Conservation (phyloP, 768 basidiomycete genomes). For the Xanthoconium purpureum region DNA sequence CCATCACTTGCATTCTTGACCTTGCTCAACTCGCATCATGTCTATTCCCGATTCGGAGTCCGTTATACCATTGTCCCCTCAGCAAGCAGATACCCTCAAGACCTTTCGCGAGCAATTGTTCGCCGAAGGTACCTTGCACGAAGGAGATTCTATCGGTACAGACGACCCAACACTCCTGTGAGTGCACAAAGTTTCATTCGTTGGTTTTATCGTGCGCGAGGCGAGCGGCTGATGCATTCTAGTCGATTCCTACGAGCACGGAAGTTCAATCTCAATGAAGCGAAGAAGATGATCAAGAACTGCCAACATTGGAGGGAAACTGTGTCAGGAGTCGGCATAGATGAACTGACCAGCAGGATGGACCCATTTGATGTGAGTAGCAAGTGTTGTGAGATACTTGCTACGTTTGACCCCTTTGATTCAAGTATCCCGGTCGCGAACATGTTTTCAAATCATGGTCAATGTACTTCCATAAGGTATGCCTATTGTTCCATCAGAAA, state of each 20-base stretch:
- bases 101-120: conserved; percentile 52
- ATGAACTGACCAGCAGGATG: conserved; percentile 55
- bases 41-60: conserved; percentile 3
- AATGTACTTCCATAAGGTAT: conserved; percentile 73
- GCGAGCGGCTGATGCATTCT: conserved; percentile 1
- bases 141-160: conserved; percentile 62
- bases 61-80: conserved; percentile 10
- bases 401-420: neutral
- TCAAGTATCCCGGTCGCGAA: conserved; percentile 66
- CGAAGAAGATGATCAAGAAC: conserved; percentile 63
- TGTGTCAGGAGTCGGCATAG: conserved; percentile 62
- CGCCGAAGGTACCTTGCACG: conserved; percentile 51
- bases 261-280: conserved; percentile 53
- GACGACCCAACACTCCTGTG: conserved; percentile 59
- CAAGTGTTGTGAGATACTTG: neutral
- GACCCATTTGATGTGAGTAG: conserved; percentile 69
- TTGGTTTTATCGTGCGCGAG: neutral
- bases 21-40: conserved; percentile 9
- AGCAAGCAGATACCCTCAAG: conserved; percentile 40
- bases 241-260: conserved; percentile 80
- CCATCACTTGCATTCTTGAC: neutral
- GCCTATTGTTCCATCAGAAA: conserved; percentile 8
- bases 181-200: conserved; percentile 20
- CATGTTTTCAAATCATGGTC: conserved; percentile 75
- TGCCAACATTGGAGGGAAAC: conserved; percentile 69